phyloP scores from a whole-genome alignment of 2,329 filamentous ascomycete species.

The Alternaria burnsii region DNA sequence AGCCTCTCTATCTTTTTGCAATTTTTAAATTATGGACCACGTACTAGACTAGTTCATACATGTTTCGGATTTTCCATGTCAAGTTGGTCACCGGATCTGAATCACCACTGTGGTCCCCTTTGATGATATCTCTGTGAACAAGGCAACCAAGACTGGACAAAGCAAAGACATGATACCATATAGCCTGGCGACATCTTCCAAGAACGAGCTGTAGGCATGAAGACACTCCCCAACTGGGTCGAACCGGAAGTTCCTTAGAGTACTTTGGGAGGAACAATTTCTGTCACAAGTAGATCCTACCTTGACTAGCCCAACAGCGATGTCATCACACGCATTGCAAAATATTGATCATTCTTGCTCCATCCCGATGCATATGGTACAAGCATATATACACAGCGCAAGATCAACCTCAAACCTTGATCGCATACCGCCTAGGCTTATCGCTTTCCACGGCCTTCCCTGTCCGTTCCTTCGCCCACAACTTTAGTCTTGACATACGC shows the following conservation, averaged over 20 bases:
- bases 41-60: neutral
- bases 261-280: no score
- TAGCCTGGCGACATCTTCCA: no score
- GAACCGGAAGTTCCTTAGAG: no score
- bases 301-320: no score
- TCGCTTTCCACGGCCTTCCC: conserved; percentile 30
- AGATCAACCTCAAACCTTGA: conserved; percentile 28
- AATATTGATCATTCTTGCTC: neutral
- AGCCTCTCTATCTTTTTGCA: neutral
- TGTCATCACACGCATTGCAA: neutral
- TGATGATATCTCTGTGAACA: no score
- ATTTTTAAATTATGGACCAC: neutral
- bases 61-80: neutral
- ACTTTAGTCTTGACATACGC: conserved; percentile 52
- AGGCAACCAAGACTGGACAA: no score
- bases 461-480: conserved; percentile 40
- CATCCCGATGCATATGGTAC: conserved; percentile 29
- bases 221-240: no score
- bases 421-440: conserved; percentile 23
- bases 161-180: no score
- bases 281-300: no score
- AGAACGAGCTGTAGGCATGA: no score
- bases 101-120: neutral
- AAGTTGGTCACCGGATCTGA: neutral
- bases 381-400: conserved; percentile 24